Base-by-base conservation (phyloP, 805 yeast genomes). In the Pichia manshurica region DNA sequence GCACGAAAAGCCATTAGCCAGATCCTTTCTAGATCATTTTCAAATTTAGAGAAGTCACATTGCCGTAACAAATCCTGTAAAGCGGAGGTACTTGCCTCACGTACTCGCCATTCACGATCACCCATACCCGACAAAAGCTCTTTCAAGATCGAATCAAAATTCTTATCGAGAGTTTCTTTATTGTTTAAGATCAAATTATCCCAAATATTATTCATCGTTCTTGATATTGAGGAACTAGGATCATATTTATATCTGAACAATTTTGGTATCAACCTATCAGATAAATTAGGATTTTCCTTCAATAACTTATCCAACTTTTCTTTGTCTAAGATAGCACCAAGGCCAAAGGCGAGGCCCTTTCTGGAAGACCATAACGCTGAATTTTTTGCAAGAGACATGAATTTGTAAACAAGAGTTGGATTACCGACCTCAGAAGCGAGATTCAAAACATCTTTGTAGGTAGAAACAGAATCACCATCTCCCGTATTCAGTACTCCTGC, bases 341-440 rank as follows among this genome's bases (percentile, higher is more conserved):
- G 71, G 0, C 98, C 97, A 68, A 87, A 91, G 0, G 98, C 98
- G 58, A 89, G 81, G 44, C 98, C 99, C 54, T 86, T 87, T 61
- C 96, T 73, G 0, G 96, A 86, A 0, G 95, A 78, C 99, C 99
- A 91, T 19, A 90, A 66, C 0, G 93, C 81, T 0, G 96, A 87
- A 45, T 82, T 83, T 53, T 87, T 83, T 0, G 97, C 95, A 48
- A 91, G 68, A 0, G 96, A 81, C 96, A 91, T 88, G 62, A 91
- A 91, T 60, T 88, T 87, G 66, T 91, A 91, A 4, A 91, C 96
- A 54, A 91, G 74, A 54, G 93, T 78, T 13, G 98, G 96, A 64
- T 91, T 96, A 25, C 98, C 98, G 9, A 89, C 95, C 60, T 91
- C 99, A 1, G 93, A 80, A 0, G 99, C 97, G 43, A 91, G 70